Base-by-base conservation (phyloP, 2,329 filamentous ascomycete species). In the Xylariaceae sp. region DNA sequence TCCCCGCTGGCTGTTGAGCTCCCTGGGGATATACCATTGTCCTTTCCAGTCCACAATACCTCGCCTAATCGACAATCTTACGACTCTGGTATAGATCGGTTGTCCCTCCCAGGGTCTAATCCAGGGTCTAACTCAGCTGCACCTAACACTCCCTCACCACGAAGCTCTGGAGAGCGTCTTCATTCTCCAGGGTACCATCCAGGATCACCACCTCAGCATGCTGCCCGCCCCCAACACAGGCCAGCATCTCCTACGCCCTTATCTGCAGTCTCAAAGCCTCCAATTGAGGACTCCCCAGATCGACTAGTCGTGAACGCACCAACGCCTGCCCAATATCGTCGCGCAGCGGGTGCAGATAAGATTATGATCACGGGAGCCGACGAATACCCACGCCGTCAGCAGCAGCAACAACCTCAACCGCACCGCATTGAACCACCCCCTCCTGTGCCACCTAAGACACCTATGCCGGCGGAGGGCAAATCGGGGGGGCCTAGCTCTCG, bases 401-500 rank as follows among this genome's bases (percentile, higher is more conserved):
- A 57, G 7, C 37, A 45, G 28, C 38, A 51, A 29, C 62, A 48
- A 45, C 57, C 61, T 19, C 55, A 60, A 19, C 56, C 66, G 39
- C 52, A 72, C 50, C 63, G 72, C 52, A 71, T 76, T 19, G 77
- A 77, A 44, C 81, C 85, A 3, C 87, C 87, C 4, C 33, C 33
- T 17, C 85, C 86, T 0, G 59, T 89, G 28, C 87, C 87, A 13
- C 87, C 87, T 9, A 90, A 91, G 63, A 89, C 83, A 1, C 85
- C 85, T 0, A 73, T 89, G 3, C 78, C 75, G 0, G 81, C 79
- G 43, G 61, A 60, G 51, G 69, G 61, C 50, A 55, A 39, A 29
- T 59, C 47, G 55, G 67, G 50, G 37, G 57, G 47, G 17, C 39
- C 49, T 15, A 42, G 52, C 15, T 37, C 38, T 12, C 40, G 39